Percentiles rank a stretch among this genome's conserved stretches.
phyloP scores from a whole-genome alignment of 352 stramenopile genomes.

The Phytophthora vignae region DNA sequence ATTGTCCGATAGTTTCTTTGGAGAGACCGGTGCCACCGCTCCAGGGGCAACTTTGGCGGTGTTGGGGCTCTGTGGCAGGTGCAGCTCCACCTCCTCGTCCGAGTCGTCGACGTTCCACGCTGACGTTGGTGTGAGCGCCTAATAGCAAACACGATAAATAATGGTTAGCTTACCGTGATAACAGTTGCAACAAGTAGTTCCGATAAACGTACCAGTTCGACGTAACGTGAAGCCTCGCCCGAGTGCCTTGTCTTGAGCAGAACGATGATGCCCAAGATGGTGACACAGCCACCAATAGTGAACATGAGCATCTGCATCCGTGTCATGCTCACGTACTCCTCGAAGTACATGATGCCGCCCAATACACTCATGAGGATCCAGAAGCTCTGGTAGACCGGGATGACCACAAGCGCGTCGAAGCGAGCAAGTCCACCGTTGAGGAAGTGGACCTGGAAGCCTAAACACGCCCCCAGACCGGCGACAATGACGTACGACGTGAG shows the following conservation, averaged over 20 bases:
- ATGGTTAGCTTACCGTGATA: background rate
- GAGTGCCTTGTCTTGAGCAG: constrained; percentile 70
- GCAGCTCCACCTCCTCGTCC: constrained; percentile 81
- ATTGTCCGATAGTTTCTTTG: constrained; percentile 26
- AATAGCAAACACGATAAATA: constrained; percentile 4
- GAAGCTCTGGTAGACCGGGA: constrained; percentile 93
- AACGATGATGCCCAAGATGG: constrained; percentile 82
- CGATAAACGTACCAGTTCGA: constrained; percentile 64
- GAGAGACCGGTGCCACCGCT: constrained; percentile 7
- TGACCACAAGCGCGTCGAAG: constrained; percentile 90
- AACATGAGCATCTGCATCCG: constrained; percentile 82
- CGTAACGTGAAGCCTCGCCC: constrained; percentile 56
- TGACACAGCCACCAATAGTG: constrained; percentile 73
- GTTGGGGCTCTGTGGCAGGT: constrained; percentile 55
- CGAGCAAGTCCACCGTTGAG: constrained; percentile 89
- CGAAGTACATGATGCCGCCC: constrained; percentile 94
- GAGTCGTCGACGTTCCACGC: constrained; percentile 85
- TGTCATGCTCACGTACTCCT: constrained; percentile 91
- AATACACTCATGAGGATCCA: constrained; percentile 92
- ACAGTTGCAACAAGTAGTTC: constrained; percentile 5
- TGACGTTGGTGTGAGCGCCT: constrained; percentile 81
- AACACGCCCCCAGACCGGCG: constrained; percentile 63
- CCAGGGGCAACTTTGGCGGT: constrained; percentile 34
- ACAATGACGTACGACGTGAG: constrained; percentile 86
- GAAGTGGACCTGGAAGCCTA: constrained; percentile 88